phyloP scores from a whole-genome alignment of 192 early-diverging fungal genomes.

The Chytriomyces sp. region DNA sequence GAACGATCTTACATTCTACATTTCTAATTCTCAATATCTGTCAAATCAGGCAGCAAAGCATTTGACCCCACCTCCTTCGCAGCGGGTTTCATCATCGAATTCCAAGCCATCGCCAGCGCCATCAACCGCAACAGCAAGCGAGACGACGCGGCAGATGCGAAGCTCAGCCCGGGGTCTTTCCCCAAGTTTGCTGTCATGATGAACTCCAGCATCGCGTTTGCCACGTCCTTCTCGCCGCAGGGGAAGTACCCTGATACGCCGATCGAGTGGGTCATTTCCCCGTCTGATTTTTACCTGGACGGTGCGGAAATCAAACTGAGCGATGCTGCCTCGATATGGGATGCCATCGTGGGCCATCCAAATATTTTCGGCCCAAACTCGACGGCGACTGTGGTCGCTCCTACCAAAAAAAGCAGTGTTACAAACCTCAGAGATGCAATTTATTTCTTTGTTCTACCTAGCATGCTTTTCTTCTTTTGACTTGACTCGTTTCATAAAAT shows the following conservation, averaged over 20 bases:
- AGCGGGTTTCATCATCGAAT: not conserved
- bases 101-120: not conserved
- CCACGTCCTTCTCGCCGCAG: not conserved
- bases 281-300: conserved; percentile 7
- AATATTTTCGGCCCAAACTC: too few relatives aligned
- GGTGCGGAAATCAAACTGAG: not conserved
- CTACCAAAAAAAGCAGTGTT: too few relatives aligned
- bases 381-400: too few relatives aligned
- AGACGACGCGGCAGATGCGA: not conserved
- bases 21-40: too few relatives aligned
- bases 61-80: conserved; percentile 22
- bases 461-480: too few relatives aligned
- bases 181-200: not conserved
- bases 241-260: not conserved
- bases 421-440: too few relatives aligned
- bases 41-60: too few relatives aligned
- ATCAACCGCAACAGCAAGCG: not conserved
- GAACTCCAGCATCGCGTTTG: not conserved
- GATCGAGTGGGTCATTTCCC: conserved; percentile 9
- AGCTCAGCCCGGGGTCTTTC: not conserved
- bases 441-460: too few relatives aligned
- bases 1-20: too few relatives aligned
- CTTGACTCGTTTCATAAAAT: too few relatives aligned
- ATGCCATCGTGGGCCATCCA: not conserved
- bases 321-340: conserved; percentile 25